Evolutionary conservation across 2,329 filamentous ascomycete genomes (phyloP).

Genomic region (Leptographium galeiforme): DNA sequence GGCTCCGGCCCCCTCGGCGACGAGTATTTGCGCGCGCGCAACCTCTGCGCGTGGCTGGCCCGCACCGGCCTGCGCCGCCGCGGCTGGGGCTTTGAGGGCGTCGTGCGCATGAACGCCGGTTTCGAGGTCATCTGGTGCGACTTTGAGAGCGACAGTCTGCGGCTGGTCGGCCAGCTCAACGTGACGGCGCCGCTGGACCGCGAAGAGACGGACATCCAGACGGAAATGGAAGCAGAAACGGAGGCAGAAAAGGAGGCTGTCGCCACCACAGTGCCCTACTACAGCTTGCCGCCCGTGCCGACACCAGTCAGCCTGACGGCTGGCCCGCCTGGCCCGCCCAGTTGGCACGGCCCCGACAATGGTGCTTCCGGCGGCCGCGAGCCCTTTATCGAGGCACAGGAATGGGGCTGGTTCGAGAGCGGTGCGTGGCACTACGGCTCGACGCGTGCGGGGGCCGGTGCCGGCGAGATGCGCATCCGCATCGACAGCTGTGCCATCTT

Average conservation of each 20-base stretch:
- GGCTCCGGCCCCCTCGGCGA: constrained; percentile 20
- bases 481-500: constrained; percentile 28
- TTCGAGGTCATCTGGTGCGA: constrained; percentile 41
- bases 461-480: constrained; percentile 27
- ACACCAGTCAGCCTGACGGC: constrained; percentile 21
- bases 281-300: constrained; percentile 22
- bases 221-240: not conserved
- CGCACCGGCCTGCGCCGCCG: constrained; percentile 25
- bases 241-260: constrained; percentile 4
- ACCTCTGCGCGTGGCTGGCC: constrained; percentile 31
- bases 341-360: constrained; percentile 17
- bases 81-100: constrained; percentile 35
- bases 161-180: constrained; percentile 29
- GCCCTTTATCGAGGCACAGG: constrained; percentile 25
- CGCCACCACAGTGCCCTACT: constrained; percentile 13
- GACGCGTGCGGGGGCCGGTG: constrained; percentile 21
- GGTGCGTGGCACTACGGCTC: constrained; percentile 29
- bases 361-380: constrained; percentile 15
- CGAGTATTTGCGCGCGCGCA: constrained; percentile 33
- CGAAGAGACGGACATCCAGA: constrained; percentile 1
- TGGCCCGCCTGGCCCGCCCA: constrained; percentile 21
- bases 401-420: constrained; percentile 31
- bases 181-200: constrained; percentile 28
- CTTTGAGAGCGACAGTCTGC: constrained; percentile 28
- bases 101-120: constrained; percentile 37